These are phyloP conservation scores for Russula lepida DNA, from an alignment of 768 basidiomycete genomes.

Conservation along the genomic window DNA sequence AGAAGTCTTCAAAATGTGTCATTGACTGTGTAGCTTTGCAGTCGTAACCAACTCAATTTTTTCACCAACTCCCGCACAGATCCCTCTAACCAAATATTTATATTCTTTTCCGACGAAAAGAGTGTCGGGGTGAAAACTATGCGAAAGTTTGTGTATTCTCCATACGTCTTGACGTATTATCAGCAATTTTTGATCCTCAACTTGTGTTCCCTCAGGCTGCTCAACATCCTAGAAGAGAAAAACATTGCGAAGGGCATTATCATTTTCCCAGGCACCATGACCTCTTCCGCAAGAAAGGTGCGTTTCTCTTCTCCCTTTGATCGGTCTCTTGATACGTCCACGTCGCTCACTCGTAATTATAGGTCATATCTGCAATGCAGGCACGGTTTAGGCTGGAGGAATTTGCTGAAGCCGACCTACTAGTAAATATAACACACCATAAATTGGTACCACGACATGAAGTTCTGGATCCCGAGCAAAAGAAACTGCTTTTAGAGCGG, in stretches of 20 bases:
- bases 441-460: conserved; percentile 91
- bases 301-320: conserved; percentile 13
- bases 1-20: not conserved
- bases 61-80: conserved; percentile 68
- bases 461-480: conserved; percentile 77
- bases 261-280: conserved; percentile 94
- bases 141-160: conserved; percentile 66
- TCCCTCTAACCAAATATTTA: conserved; percentile 72
- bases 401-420: conserved; percentile 90
- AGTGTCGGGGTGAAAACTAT: conserved; percentile 97
- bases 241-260: conserved; percentile 86
- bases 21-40: conserved; percentile 29
- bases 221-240: conserved; percentile 87
- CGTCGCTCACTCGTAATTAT: not conserved
- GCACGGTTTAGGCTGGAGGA: conserved; percentile 84
- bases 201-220: conserved; percentile 47
- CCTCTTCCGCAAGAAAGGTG: conserved; percentile 92
- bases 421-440: conserved; percentile 97
- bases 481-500: conserved; percentile 76
- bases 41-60: conserved; percentile 86
- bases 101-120: conserved; percentile 93
- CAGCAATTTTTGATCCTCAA: not conserved
- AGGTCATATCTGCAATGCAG: conserved; percentile 93
- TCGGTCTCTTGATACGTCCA: not conserved
- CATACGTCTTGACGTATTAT: not conserved